Conservation (phyloP, 2,329 filamentous ascomycete species). For the Chalara sp. region DNA sequence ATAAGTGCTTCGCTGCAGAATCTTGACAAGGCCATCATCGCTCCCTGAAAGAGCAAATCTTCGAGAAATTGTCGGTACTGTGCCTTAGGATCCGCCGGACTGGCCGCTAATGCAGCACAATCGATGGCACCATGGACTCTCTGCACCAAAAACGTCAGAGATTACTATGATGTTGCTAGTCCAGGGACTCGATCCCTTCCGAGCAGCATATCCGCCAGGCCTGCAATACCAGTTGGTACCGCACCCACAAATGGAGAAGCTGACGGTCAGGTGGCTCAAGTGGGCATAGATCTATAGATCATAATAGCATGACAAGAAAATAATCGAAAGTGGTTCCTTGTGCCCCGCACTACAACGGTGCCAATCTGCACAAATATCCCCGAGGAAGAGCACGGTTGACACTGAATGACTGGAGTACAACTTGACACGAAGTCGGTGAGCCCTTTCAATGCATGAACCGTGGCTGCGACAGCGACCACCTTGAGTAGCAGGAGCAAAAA, state of each 20-base stretch:
- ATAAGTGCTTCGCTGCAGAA: constrained; percentile 17
- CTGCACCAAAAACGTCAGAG: constrained; percentile 24
- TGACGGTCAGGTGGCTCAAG: no score
- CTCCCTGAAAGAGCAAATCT: constrained; percentile 6
- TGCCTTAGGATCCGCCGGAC: constrained; percentile 20
- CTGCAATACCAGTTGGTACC: no score
- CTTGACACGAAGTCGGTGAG: constrained; percentile 32
- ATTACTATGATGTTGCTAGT: neutral
- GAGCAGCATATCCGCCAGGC: no score
- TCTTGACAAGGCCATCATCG: constrained; percentile 9
- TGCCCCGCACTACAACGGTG: constrained; percentile 27
- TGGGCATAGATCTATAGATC: no score
- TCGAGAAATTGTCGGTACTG: constrained; percentile 4
- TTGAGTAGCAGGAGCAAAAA: no score
- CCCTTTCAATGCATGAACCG: constrained; percentile 26
- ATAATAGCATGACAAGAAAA: no score
- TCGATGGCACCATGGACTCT: constrained; percentile 18
- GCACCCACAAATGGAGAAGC: no score
- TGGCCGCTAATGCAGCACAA: constrained; percentile 27
- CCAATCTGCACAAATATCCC: constrained; percentile 18
- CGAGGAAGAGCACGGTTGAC: constrained; percentile 20
- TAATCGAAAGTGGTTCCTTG: constrained; percentile 9
- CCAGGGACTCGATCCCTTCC: no score
- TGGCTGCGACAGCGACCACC: constrained; percentile 19
- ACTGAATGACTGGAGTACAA: constrained; percentile 28